Evolutionary conservation across 2,329 filamentous ascomycete genomes (phyloP), one percentile per base, ranked within the genome.

Genomic region (Chaetomiaceae sp.): DNA sequence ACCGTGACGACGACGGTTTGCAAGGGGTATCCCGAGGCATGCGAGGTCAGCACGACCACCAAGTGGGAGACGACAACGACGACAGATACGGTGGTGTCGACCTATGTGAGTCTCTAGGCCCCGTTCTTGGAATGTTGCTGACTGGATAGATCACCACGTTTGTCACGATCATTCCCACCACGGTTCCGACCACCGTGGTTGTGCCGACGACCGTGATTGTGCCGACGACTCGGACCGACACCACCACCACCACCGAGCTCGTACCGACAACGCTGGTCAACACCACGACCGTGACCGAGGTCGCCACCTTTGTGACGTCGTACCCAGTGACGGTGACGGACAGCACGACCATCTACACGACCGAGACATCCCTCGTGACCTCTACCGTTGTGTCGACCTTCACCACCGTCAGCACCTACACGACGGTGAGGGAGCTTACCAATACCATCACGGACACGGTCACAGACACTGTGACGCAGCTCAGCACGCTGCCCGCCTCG

Each of bases 281-380:
- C 33, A 55, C 48, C 17, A 53, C 35, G 17, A 56, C 54, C 5
- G 13, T 54, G 5, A 54, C 51, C n/a, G 25, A 50, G 13, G 30
- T 49, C 16, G 46, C 45, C 14, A 59, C 57, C 7, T 43, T 55
- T 9, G 55, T 59, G 6, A 58, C 58, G 10, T 56, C 55, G 12
- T 55, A 51, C 31, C 55, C 55, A 1, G 49, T 57, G n/a, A 59
- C 55, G 3, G 47, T 60, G 10, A 60, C 53, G 14, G 52, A 56
- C 35, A 62, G 55, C 52, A 61, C 57, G n/a, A 60, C 54, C 3
- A 50, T 61, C 14, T 62, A 52, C 38, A 57, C 57, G 16, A 62
- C 61, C 9, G 16, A 51, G 46, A 58, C 54, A 13, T 51, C 58
- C 5, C 38, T 54, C 17, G 42, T 57, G 16, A 58, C 55, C 12